Percentiles rank a stretch among this genome's conserved stretches.
phyloP scores from a whole-genome alignment of 306 rosid species.

The Cicer pinnatifidum region DNA sequence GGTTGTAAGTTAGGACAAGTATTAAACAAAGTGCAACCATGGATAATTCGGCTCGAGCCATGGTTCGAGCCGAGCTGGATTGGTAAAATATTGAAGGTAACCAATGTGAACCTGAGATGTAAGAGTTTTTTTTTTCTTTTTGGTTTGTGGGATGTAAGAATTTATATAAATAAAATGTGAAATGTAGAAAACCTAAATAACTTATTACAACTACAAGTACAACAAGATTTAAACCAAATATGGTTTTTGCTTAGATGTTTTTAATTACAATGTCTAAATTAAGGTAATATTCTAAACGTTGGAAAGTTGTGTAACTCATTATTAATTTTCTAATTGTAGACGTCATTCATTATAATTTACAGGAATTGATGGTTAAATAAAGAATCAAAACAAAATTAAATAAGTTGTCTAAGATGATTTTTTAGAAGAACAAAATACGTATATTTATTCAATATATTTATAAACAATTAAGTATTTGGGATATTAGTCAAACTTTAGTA shows the following conservation, averaged over 20 bases:
- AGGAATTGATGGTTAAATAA: constrained; percentile 15
- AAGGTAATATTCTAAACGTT: constrained; percentile 16
- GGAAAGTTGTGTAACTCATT: constrained; percentile 5
- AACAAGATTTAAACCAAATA: constrained; percentile 32
- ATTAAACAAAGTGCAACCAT: constrained; percentile 29
- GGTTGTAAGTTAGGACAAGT: constrained; percentile 31
- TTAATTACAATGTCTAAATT: constrained; percentile 38
- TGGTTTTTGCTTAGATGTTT: constrained; percentile 42
- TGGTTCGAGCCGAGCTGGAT: constrained; percentile 26
- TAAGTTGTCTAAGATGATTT: not conserved
- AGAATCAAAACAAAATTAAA: not conserved
- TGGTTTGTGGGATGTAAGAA: too few species aligned
- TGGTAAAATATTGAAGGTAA: not conserved
- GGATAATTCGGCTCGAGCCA: constrained; percentile 41
- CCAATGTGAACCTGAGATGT: not conserved
- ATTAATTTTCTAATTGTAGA: constrained; percentile 19
- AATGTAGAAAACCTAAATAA: not conserved
- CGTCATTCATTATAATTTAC: not conserved
- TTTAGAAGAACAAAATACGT: too few species aligned
- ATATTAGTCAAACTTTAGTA: too few species aligned
- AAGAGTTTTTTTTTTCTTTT: not conserved
- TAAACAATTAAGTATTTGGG: too few species aligned
- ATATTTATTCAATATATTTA: too few species aligned
- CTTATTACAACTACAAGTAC: not conserved
- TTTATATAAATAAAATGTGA: constrained; percentile 19